Conservation (phyloP, 768 basidiomycete genomes). For the Mycena polygramma region DNA sequence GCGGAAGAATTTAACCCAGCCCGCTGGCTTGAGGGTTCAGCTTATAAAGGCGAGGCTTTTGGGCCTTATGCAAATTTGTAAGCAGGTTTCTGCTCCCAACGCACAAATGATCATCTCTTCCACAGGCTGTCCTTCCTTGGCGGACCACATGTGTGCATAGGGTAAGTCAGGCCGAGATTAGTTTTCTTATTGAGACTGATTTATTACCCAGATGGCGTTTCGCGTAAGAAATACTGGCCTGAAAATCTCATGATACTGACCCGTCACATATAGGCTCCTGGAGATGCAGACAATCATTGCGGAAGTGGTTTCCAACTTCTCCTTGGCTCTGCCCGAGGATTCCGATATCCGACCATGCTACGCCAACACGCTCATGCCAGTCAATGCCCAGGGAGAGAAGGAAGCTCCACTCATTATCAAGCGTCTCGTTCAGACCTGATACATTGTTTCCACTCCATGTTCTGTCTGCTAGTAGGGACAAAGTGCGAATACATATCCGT, state of each 20-base stretch:
- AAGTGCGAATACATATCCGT: too few species aligned
- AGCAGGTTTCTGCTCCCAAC: not conserved
- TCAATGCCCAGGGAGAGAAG: not conserved
- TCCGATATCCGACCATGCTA: not conserved
- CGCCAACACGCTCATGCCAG: not conserved
- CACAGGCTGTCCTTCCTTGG: not conserved
- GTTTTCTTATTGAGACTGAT: not conserved
- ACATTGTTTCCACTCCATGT: too few species aligned
- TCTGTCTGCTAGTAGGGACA: too few species aligned
- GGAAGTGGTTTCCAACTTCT: not conserved
- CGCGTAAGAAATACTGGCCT: not conserved
- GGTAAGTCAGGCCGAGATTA: not conserved
- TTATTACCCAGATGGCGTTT: not conserved
- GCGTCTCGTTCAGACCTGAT: too few species aligned
- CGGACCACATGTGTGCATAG: not conserved
- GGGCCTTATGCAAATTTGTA: slow-evolving; percentile 2
- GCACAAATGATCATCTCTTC: not conserved
- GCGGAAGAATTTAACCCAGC: not conserved
- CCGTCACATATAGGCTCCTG: not conserved
- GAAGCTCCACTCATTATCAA: too few species aligned
- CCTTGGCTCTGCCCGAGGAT: not conserved
- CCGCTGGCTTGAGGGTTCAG: not conserved
- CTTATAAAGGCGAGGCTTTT: not conserved
- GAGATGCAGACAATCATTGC: not conserved
- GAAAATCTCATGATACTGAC: not conserved